Evolutionary conservation across 345 rosid genomes (phyloP).

Genomic region (Eucalyptus polybractea): DNA sequence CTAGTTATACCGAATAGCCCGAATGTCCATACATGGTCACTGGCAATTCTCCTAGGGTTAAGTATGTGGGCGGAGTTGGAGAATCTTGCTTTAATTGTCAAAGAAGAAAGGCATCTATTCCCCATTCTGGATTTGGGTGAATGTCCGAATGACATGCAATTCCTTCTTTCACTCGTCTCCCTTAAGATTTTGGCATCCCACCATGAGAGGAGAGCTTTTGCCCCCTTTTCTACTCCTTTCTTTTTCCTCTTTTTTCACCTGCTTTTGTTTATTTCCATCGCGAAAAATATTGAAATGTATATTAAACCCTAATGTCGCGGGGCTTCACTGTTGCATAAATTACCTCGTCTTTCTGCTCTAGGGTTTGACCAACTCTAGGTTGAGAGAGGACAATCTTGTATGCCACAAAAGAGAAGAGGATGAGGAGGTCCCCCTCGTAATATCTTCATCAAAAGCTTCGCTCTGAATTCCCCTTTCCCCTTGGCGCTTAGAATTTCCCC

Average conservation of each 20-base stretch:
- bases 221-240: neutral
- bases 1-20: neutral
- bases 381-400: slow-evolving; percentile 51
- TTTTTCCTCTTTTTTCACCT: neutral
- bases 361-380: neutral
- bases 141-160: neutral
- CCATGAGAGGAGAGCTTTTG: neutral
- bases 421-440: neutral
- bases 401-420: slow-evolving; percentile 37
- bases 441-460: neutral
- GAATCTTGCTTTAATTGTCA: slow-evolving; percentile 56
- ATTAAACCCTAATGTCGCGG: neutral
- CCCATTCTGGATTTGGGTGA: neutral
- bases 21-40: neutral
- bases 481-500: neutral
- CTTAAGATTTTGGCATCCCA: neutral
- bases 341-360: neutral
- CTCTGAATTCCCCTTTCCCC: neutral
- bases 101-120: slow-evolving; percentile 85
- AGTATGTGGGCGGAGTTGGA: neutral
- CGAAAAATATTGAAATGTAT: neutral
- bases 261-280: neutral
- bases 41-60: neutral
- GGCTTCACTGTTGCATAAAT: neutral
- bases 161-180: neutral